phyloP scores from a whole-genome alignment of 2,329 filamentous ascomycete species.

The Periconia digitata region DNA sequence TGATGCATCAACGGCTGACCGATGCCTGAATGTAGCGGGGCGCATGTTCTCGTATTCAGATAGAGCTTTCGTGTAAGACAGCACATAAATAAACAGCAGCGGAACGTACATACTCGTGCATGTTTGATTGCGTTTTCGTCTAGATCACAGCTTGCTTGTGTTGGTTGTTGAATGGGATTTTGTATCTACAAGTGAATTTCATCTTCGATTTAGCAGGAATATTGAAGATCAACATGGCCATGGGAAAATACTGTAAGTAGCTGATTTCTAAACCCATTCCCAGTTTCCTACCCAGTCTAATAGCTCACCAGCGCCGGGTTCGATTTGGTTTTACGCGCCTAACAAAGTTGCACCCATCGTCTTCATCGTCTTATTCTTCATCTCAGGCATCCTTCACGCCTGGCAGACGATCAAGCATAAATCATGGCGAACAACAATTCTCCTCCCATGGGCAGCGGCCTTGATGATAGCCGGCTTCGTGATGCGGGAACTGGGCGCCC shows the following conservation, averaged over 20 bases:
- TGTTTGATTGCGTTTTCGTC: no score
- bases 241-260: constrained; percentile 34
- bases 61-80: no score
- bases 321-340: constrained; percentile 52
- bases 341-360: constrained; percentile 58
- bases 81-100: no score
- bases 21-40: no score
- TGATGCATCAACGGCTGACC: no score
- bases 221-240: constrained; percentile 24
- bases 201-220: no score
- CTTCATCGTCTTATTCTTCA: constrained; percentile 53
- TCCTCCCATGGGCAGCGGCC: constrained; percentile 58
- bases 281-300: neutral
- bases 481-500: constrained; percentile 56
- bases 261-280: neutral
- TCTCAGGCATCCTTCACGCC: constrained; percentile 53
- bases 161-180: no score
- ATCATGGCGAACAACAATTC: constrained; percentile 57
- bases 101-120: no score
- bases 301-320: constrained; percentile 27
- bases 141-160: no score
- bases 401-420: constrained; percentile 60
- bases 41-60: no score
- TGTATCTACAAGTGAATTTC: no score
- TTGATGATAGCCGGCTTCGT: constrained; percentile 61